Conservation (phyloP, 2,329 filamentous ascomycete species). For the Aspergillus piperis region DNA sequence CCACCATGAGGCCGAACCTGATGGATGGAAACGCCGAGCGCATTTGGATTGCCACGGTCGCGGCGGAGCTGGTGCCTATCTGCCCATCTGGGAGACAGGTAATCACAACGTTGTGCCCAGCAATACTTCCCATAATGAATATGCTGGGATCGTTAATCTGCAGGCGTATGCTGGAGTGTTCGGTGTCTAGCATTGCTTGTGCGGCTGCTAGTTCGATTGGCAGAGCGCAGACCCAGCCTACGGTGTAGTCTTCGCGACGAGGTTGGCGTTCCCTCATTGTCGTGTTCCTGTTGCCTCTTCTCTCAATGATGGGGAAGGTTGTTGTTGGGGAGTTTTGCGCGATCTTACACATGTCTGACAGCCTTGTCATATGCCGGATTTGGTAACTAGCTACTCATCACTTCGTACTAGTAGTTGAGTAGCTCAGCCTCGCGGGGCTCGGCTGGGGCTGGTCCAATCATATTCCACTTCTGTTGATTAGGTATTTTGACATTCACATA, state of each 20-base stretch:
- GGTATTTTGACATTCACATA: too few relatives aligned
- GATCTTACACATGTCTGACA: too few relatives aligned
- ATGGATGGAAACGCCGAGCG: constrained; percentile 9
- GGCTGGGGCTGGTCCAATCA: too few relatives aligned
- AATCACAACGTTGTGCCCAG: constrained; percentile 12
- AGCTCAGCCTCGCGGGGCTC: too few relatives aligned
- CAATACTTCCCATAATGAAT: constrained; percentile 7
- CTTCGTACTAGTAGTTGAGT: too few relatives aligned
- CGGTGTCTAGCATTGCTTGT: constrained; percentile 10
- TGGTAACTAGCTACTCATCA: too few relatives aligned
- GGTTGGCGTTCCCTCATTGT: background rate
- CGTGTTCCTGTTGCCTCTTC: too few relatives aligned
- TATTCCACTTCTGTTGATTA: too few relatives aligned
- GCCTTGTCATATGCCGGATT: too few relatives aligned
- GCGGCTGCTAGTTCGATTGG: constrained; percentile 10
- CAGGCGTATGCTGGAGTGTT: background rate
- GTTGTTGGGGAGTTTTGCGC: too few relatives aligned
- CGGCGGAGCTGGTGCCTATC: constrained; percentile 9
- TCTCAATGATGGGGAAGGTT: too few relatives aligned
- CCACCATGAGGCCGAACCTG: constrained; percentile 13
- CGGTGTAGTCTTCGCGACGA: constrained; percentile 7
- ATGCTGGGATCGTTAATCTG: constrained; percentile 6
- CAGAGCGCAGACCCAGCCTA: constrained; percentile 14
- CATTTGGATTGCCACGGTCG: constrained; percentile 11
- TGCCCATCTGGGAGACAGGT: constrained; percentile 4